Conservation (phyloP, 73 alveolate species). For the Chromera velia region DNA sequence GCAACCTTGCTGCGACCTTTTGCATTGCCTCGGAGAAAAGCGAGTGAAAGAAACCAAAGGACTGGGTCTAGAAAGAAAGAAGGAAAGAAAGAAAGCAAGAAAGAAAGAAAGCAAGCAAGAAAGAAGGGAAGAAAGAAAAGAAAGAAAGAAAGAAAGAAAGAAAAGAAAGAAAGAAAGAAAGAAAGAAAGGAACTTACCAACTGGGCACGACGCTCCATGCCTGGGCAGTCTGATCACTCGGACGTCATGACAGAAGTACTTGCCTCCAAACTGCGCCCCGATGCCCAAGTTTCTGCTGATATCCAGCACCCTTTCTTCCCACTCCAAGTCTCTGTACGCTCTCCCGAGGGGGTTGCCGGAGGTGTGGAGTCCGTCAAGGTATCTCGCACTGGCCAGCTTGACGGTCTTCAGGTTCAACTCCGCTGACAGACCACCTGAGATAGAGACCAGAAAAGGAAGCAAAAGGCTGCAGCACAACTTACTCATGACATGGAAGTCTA, state of each 20-base stretch:
- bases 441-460: background rate
- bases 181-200: too few species aligned
- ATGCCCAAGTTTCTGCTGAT: constrained; percentile 13
- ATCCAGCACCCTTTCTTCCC: constrained; percentile 14
- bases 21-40: too few species aligned
- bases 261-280: constrained; percentile 45
- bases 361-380: constrained; percentile 26
- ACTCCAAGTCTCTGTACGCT: constrained; percentile 43
- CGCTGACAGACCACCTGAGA: constrained; percentile 33
- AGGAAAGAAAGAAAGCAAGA: too few species aligned
- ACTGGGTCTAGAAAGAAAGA: too few species aligned
- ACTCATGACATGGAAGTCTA: too few species aligned
- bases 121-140: too few species aligned
- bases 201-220: constrained; percentile 45
- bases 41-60: too few species aligned
- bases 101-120: too few species aligned
- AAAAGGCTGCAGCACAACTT: too few species aligned
- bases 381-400: constrained; percentile 38
- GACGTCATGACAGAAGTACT: constrained; percentile 38
- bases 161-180: too few species aligned
- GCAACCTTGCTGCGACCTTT: too few species aligned
- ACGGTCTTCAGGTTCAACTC: constrained; percentile 37
- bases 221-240: constrained; percentile 39
- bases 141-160: too few species aligned
- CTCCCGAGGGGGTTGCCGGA: constrained; percentile 34